A percentile compares a stretch with the other conserved stretches of the same genome.
These are phyloP conservation scores for Ceratocystis cacaofunesta DNA, from an alignment of 2,329 filamentous ascomycete species.

Conservation along the genomic window DNA sequence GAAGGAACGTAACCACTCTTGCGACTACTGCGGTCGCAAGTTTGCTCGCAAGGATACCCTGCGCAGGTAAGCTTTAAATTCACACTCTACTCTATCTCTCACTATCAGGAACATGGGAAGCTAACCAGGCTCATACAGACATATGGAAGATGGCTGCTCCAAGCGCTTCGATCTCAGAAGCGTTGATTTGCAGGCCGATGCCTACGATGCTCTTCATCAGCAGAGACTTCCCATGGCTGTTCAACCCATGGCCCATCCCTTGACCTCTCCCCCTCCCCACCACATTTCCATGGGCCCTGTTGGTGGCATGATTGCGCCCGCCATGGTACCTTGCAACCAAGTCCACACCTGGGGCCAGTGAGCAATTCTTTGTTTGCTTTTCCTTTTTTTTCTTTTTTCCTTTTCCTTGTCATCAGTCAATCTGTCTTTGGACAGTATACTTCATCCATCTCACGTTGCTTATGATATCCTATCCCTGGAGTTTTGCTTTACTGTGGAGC, in stretches of 20 bases:
- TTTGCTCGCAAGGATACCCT: slow-evolving; percentile 75
- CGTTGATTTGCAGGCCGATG: slow-evolving; percentile 29
- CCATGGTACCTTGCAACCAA: neutral
- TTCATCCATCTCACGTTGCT: slow-evolving; percentile 8
- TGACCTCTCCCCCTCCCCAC: slow-evolving; percentile 4
- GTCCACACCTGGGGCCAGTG: slow-evolving; percentile 10
- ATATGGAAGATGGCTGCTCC: slow-evolving; percentile 63
- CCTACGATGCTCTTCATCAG: slow-evolving; percentile 19
- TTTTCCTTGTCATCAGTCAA: neutral
- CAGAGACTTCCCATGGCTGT: slow-evolving; percentile 8
- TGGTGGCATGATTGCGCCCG: slow-evolving; percentile 4
- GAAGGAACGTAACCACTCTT: slow-evolving; percentile 55
- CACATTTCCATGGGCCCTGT: slow-evolving; percentile 8
- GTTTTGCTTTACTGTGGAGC: neutral
- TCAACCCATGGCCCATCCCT: slow-evolving; percentile 6
- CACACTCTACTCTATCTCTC: neutral
- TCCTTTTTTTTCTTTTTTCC: neutral
- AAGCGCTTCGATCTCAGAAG: slow-evolving; percentile 47
- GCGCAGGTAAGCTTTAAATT: slow-evolving; percentile 42
- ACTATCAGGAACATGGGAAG: neutral
- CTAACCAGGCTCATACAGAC: slow-evolving; percentile 31
- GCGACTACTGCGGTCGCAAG: slow-evolving; percentile 52
- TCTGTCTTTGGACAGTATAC: neutral
- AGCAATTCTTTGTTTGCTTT: neutral
- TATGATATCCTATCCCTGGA: slow-evolving; percentile 10